Conservation (phyloP, 768 basidiomycete species). For the Lyophyllum semitale region DNA sequence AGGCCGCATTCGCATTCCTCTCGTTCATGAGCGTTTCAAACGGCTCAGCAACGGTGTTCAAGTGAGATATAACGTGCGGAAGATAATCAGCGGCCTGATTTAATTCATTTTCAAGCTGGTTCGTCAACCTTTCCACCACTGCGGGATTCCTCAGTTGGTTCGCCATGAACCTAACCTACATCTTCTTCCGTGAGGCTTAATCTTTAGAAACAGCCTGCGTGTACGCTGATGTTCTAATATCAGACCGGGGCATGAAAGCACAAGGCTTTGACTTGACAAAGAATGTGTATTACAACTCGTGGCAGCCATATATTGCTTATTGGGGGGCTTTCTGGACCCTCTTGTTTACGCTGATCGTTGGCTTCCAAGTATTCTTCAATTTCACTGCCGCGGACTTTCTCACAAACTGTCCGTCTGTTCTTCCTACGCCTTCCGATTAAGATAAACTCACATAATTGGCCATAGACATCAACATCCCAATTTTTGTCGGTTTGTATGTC, state of each 20-base stretch:
- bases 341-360: slow-evolving; percentile 57
- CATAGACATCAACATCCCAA: slow-evolving; percentile 49
- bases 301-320: slow-evolving; percentile 70
- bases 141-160: slow-evolving; percentile 73
- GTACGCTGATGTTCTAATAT: background rate
- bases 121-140: slow-evolving; percentile 67
- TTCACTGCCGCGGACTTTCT: slow-evolving; percentile 57
- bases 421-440: background rate
- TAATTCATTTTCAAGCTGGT: slow-evolving; percentile 47
- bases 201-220: background rate
- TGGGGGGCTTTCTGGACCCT: slow-evolving; percentile 71
- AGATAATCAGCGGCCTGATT: background rate
- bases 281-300: slow-evolving; percentile 60
- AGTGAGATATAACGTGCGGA: slow-evolving; percentile 30
- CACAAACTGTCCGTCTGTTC: slow-evolving; percentile 36
- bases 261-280: slow-evolving; percentile 66
- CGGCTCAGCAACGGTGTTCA: slow-evolving; percentile 60
- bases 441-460: background rate
- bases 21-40: slow-evolving; percentile 67
- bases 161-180: slow-evolving; percentile 69
- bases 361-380: slow-evolving; percentile 62
- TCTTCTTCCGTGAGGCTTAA: slow-evolving; percentile 60
- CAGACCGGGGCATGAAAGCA: slow-evolving; percentile 60
- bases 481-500: slow-evolving; percentile 44
- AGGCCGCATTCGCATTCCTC: slow-evolving; percentile 47